Percentiles rank a stretch among this genome's conserved stretches.
Evolutionary conservation across 441 rosid species (phyloP).

Genomic region (Pelargonium citronellum): DNA sequence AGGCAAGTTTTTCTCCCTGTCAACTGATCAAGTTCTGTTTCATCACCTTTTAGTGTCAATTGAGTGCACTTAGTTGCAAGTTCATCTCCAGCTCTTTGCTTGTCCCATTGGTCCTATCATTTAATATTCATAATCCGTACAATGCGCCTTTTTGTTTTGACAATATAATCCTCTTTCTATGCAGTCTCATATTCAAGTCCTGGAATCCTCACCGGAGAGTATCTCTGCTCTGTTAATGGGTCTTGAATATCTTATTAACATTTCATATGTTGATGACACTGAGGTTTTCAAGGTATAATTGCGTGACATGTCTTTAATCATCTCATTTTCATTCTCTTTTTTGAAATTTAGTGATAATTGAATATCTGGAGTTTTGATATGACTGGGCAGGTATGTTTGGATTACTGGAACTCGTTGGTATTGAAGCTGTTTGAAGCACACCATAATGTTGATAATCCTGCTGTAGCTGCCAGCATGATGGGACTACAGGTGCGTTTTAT

Average conservation of each 20-base stretch:
- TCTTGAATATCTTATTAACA: conserved; percentile 83
- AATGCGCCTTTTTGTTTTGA: not conserved
- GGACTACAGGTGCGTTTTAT: conserved; percentile 69
- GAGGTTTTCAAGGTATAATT: conserved; percentile 88
- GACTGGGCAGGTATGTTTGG: conserved; percentile 88
- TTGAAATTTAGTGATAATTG: not conserved
- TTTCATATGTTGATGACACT: conserved; percentile 97
- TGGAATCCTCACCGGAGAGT: conserved; percentile 73
- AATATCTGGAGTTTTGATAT: not conserved
- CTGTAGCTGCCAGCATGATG: conserved; percentile 66
- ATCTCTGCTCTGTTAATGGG: conserved; percentile 61
- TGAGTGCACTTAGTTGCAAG: not conserved
- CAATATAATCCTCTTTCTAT: not conserved
- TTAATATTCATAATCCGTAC: not conserved
- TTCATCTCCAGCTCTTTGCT: not conserved
- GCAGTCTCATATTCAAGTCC: conserved; percentile 85
- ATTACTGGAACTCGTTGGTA: conserved; percentile 92
- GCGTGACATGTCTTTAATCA: not conserved
- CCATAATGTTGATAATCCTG: conserved; percentile 81
- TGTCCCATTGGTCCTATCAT: not conserved
- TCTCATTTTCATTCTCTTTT: conserved; percentile 10
- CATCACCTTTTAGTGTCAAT: not conserved
- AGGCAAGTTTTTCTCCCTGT: conserved; percentile 41
- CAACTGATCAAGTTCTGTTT: not conserved
- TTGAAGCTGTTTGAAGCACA: conserved; percentile 86